Evolutionary conservation across 129 eudicot species (phyloP), one percentile per base, ranked within the genome.

Genomic region (Rutidosis leptorrhynchoides): DNA sequence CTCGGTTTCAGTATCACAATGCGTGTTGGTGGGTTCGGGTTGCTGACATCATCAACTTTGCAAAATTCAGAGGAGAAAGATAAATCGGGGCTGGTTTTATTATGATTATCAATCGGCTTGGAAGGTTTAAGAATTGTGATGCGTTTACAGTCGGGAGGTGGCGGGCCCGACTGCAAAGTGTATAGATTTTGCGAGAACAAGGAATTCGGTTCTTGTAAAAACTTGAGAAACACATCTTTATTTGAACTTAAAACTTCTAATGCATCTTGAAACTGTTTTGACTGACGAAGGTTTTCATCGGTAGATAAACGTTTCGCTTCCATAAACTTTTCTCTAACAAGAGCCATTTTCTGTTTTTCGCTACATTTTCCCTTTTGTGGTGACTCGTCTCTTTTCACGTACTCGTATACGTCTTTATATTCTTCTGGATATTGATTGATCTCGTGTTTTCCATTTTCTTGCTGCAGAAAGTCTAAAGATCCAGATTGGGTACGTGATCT

Each of bases 121-220:
- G 95, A 85, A 33, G 99, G 99, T 78, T 69, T 86, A 63, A 94
- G 99, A 68, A 94, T 84, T 6, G 99, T 94, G 53, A 94, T 94
- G 17, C 97, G 81, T 76, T 87, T 86, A 25, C 88, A 81, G 73
- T 84, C 90, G 11, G 86, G 83, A 56, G 92, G 83, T 24, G 83
- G 95, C 69, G 84, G 73, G 9, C 74, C 35, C 6, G 95, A 74
- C 29, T 80, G 80, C 54, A 82, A 58, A 64, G 69, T 56, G 55
- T 74, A 65, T 22, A 77, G 73, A 59, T 82, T 76, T 67, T 77
- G 83, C 8, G 97, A 80, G 70, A 89, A 81, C 78, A 89, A 64
- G 1, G 95, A 80, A 78, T 83, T 83, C 3, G 95, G 97, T 70
- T 94, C 99, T 77, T 94, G 95, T 22, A 94, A 76, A 77, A 84